Conservation (phyloP, 1,139 yeast genomes). For the Debaryomycetaceae sp. region DNA sequence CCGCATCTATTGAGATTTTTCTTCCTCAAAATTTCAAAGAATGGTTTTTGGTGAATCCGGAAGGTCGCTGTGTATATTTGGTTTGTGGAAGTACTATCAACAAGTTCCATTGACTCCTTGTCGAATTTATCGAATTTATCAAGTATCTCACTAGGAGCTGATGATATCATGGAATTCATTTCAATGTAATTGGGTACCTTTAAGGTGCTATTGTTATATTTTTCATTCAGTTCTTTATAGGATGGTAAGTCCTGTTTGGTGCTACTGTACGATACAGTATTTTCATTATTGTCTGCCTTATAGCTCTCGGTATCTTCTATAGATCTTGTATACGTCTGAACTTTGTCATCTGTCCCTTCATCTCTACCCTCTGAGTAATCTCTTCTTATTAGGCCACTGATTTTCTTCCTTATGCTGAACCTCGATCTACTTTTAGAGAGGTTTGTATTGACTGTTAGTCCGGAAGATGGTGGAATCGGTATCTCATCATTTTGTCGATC, state of each 20-base stretch:
- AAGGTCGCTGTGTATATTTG: constrained; percentile 1
- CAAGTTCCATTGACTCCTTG: background rate
- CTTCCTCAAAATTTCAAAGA: background rate
- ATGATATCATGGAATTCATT: background rate
- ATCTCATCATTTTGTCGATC: background rate
- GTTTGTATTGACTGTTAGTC: background rate
- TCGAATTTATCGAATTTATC: background rate
- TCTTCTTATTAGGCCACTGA: background rate
- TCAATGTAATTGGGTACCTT: background rate
- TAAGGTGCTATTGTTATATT: background rate
- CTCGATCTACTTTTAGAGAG: constrained; percentile 1
- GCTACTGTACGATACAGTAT: background rate
- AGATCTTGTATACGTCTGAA: background rate
- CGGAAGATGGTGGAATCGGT: constrained; percentile 1
- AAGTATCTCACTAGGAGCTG: background rate
- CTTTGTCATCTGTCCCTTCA: background rate
- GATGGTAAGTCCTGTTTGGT: background rate
- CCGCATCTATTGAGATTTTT: background rate
- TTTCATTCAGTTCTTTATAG: background rate
- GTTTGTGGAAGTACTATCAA: background rate
- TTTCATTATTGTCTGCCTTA: background rate
- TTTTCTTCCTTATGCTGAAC: background rate
- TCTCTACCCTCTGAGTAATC: background rate
- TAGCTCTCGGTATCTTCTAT: background rate
- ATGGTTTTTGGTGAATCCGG: constrained; percentile 3